Evolutionary conservation across 176 grass and related monocot genomes (phyloP), one percentile per base, ranked within the genome.

Genomic region (Rhynchospora pubera): DNA sequence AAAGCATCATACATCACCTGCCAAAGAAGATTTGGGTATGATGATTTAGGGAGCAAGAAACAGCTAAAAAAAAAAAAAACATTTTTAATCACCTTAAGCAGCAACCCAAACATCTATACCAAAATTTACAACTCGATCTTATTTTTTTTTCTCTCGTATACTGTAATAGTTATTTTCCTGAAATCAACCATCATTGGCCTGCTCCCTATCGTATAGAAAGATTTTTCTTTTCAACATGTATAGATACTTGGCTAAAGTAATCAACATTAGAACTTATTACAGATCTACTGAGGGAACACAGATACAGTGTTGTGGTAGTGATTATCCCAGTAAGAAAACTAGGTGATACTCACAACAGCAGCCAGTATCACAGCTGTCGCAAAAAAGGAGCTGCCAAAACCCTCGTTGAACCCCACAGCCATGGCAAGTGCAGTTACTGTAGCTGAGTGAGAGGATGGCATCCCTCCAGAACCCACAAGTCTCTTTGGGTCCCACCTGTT

Each of bases 1-100:
- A 91, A 99, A 87, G 96, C 96, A 89, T 99, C 96, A 2, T 99
- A 99, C 96, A 99, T 99, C 48, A 99, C 96, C 96, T 99, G 87
- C 52, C 57, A 84, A 81, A 30, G 14, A 16, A 77, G 30, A 9
- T 77, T 30, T 16, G 55, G 23, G 26, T 18, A 13, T 77, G 50
- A 55, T 77, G 13, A 56, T 30, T 24, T 56, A 55, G 48, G 50
- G 72, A 30, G 1, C 1, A 28, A 46, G 39, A 42, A 34, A 66
- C 15, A 7, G 12, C 62, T 65, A 7, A 65, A 66, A 15, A 7
- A 42, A 42, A 66, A 11, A 0, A 8, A 14, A 15, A n/a, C 43
- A 68, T 8, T n/a, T 8, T 43, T 9, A 66, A 68, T 44, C 1
- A 67, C 1, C 6, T 76, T 30, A 52, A 76, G 21, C 50, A 26